Evolutionary conservation across 305 asterid genomes (phyloP).

Genomic region (Petunia hybrid): DNA sequence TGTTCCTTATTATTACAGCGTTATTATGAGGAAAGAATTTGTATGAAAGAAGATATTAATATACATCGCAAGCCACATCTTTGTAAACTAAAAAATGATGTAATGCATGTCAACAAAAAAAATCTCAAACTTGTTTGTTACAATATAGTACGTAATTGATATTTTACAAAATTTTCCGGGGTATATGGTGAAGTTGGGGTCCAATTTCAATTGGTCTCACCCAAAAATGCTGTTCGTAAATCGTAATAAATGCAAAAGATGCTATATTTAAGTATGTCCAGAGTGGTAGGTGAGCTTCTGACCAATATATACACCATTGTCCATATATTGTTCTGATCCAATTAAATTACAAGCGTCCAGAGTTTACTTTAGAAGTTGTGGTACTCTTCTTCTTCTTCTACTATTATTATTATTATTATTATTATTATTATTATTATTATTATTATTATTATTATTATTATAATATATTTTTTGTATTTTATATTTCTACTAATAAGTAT

Average conservation of each 20-base stretch:
- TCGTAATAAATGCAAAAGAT: constrained; percentile 28
- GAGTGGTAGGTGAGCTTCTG: constrained; percentile 14
- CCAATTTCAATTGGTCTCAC: background rate
- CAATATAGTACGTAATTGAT: background rate
- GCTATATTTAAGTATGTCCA: constrained; percentile 19
- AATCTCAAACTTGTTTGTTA: too few species aligned
- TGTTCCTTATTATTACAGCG: background rate
- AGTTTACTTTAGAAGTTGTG: background rate
- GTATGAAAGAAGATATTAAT: background rate
- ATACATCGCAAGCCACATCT: background rate
- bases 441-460: too few species aligned
- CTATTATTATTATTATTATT: too few species aligned
- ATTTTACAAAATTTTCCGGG: background rate
- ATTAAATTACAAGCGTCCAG: background rate
- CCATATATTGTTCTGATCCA: background rate
- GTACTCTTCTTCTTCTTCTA: too few species aligned
- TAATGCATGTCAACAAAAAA: background rate
- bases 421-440: too few species aligned
- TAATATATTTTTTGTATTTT: too few species aligned
- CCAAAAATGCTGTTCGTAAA: background rate
- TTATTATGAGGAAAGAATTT: background rate
- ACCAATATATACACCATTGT: constrained; percentile 14
- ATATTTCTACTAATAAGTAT: too few species aligned
- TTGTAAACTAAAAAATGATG: background rate
- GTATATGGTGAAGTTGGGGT: background rate